Evolutionary conservation across 2,329 filamentous ascomycete species (phyloP).

Genomic region (Boeremia lycopersici): DNA sequence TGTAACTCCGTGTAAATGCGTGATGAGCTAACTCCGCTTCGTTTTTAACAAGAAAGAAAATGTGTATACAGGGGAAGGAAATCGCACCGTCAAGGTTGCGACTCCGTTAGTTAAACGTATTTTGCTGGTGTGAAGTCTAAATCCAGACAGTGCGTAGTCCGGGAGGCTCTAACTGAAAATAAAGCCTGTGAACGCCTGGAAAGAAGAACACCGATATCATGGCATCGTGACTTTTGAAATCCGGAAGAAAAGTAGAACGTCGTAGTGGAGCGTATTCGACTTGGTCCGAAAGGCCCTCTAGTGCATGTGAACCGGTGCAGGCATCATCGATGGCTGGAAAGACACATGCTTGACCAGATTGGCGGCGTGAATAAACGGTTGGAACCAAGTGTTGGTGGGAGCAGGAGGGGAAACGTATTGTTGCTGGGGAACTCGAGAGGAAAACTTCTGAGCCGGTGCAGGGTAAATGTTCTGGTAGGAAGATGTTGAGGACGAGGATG

Average conservation of each 20-base stretch:
- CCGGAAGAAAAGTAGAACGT: slow-evolving; percentile 39
- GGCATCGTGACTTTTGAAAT: slow-evolving; percentile 46
- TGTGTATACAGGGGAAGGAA: slow-evolving; percentile 24
- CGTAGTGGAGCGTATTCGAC: slow-evolving; percentile 37
- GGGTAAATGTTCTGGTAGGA: slow-evolving; percentile 42
- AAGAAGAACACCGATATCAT: slow-evolving; percentile 40
- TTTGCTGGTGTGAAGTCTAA: slow-evolving; percentile 35
- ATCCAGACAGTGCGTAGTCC: slow-evolving; percentile 22
- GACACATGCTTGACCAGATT: slow-evolving; percentile 50
- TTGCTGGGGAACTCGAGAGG: slow-evolving; percentile 35
- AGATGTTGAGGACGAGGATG: slow-evolving; percentile 44
- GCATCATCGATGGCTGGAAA: slow-evolving; percentile 48
- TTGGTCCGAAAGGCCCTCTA: slow-evolving; percentile 25
- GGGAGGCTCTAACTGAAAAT: slow-evolving; percentile 42
- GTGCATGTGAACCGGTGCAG: slow-evolving; percentile 46
- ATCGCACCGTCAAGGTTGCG: slow-evolving; percentile 42
- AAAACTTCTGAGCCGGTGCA: slow-evolving; percentile 35
- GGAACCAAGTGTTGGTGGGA: slow-evolving; percentile 46
- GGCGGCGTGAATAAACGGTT: slow-evolving; percentile 49
- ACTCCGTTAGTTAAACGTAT: slow-evolving; percentile 38
- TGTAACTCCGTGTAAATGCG: slow-evolving; percentile 32
- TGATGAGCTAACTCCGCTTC: slow-evolving; percentile 13
- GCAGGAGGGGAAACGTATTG: slow-evolving; percentile 47
- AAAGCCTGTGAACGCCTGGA: slow-evolving; percentile 35
- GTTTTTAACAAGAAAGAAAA: slow-evolving; percentile 15